Evolutionary conservation across 257 asterid species (phyloP), one percentile per base, ranked within the genome.

Genomic region (Solanum dulcamara): DNA sequence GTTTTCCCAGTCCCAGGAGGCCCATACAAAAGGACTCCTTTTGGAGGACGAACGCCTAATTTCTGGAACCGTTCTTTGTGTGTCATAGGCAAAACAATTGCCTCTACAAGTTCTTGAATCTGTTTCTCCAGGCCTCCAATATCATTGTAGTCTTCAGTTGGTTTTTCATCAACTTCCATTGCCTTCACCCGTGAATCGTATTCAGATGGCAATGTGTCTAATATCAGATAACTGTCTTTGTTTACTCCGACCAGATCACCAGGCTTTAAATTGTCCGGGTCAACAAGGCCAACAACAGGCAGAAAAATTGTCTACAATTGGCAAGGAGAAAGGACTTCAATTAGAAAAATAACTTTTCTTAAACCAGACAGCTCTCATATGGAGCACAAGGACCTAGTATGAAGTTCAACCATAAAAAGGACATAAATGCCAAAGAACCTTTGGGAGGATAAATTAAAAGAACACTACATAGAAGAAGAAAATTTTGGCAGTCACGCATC

Each of bases 151-250:
- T 96, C 98, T 90, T 96, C 99, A 60, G 98, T 96, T 81, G 98
- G 98, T 89, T 96, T 96, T 89, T 96, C 99, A 85, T 95, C 98
- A 71, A 96, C 98, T 90, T 95, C 98, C 98, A 96, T 96, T 70
- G 98, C 99, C 94, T 96, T 96, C 62, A 95, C 99, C 84, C 96
- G 95, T 62, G 99, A 96, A 86, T 96, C 99, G 62, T 93, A 96
- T 91, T 96, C 98, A 4, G 98, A 95, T 9, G 99, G 99, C 87
- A 96, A 88, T 80, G 99, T 95, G 86, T 96, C 99, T 91, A 95
- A 89, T 85, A 96, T 96, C 85, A 96, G 91, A 86, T 95, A 96
- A 84, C 98, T 96, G 89, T 95, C 99, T 87, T 96, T 96, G 93
- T 96, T 96, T 30, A 96, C 99, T 80, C 99, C 98, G 83, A 96